Conservation (phyloP, 1,284 basidiomycete species). For the Ustilago tritici region DNA sequence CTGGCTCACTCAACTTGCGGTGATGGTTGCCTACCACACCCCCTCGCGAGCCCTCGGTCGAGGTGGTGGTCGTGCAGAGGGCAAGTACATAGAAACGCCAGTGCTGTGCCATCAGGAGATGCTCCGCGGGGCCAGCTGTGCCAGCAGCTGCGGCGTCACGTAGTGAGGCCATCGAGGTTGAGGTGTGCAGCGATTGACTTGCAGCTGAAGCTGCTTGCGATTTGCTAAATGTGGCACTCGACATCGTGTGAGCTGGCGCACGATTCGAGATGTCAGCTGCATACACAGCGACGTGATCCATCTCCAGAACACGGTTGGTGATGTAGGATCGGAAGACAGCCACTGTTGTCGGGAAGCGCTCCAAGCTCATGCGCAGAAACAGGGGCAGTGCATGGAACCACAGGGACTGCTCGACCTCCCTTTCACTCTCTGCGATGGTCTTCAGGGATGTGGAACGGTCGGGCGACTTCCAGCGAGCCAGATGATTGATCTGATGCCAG, state of each 20-base stretch:
- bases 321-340: constrained; percentile 70
- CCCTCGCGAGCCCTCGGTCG: constrained; percentile 59
- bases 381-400: constrained; percentile 71
- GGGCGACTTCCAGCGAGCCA: constrained; percentile 49
- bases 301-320: constrained; percentile 69
- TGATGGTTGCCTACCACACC: constrained; percentile 79
- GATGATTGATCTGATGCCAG: constrained; percentile 52
- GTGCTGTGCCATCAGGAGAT: constrained; percentile 79
- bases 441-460: constrained; percentile 43
- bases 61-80: constrained; percentile 78
- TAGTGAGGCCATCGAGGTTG: constrained; percentile 37
- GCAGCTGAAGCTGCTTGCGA: constrained; percentile 36
- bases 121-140: constrained; percentile 72
- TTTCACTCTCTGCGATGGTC: constrained; percentile 71
- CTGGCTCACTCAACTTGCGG: constrained; percentile 77
- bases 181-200: constrained; percentile 33
- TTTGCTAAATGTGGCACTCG: constrained; percentile 37
- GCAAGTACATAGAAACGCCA: constrained; percentile 89
- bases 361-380: constrained; percentile 69
- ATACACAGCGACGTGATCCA: constrained; percentile 70
- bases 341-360: constrained; percentile 69
- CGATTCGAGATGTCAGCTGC: constrained; percentile 67
- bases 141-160: constrained; percentile 57
- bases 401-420: constrained; percentile 70
- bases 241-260: constrained; percentile 28